phyloP scores from a whole-genome alignment of 208 protist species.

The Trypanosoma rangeli region DNA sequence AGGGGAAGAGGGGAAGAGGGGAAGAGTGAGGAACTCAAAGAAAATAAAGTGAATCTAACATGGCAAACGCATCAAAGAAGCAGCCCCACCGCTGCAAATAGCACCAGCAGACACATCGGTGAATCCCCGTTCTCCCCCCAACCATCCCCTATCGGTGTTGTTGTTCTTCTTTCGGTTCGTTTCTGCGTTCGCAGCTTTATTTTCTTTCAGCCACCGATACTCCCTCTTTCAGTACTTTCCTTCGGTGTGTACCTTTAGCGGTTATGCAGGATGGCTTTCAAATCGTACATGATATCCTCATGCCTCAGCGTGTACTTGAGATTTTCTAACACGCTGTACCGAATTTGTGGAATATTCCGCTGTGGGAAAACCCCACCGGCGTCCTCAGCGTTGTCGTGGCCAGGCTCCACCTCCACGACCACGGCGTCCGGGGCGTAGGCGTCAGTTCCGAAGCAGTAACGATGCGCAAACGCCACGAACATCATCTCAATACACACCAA shows the following conservation, averaged over 20 bases:
- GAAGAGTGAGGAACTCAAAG: neutral
- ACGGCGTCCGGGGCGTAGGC: constrained; percentile 40
- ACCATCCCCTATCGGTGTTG: neutral
- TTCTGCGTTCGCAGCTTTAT: neutral
- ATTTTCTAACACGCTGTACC: constrained; percentile 73
- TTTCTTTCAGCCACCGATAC: constrained; percentile 6
- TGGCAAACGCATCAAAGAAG: neutral
- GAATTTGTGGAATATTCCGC: constrained; percentile 64
- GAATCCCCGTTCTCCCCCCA: neutral
- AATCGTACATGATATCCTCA: constrained; percentile 77
- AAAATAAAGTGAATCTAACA: neutral
- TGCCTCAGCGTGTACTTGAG: constrained; percentile 84
- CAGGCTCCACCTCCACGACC: constrained; percentile 12
- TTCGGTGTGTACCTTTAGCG: constrained; percentile 28
- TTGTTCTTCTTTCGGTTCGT: constrained; percentile 13
- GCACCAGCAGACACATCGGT: neutral
- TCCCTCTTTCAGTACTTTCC: neutral
- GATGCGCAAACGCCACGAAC: constrained; percentile 87
- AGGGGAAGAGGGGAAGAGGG: neutral
- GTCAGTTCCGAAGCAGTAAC: constrained; percentile 90
- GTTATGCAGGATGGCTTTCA: constrained; percentile 77
- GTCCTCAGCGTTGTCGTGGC: neutral
- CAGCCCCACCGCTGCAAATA: neutral
- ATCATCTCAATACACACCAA: constrained; percentile 93
- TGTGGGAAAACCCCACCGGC: constrained; percentile 19